Percentiles rank a stretch among this genome's conserved stretches.
Evolutionary conservation across 2,329 filamentous ascomycete species (phyloP).

Genomic region (Hypoxylon sp.): DNA sequence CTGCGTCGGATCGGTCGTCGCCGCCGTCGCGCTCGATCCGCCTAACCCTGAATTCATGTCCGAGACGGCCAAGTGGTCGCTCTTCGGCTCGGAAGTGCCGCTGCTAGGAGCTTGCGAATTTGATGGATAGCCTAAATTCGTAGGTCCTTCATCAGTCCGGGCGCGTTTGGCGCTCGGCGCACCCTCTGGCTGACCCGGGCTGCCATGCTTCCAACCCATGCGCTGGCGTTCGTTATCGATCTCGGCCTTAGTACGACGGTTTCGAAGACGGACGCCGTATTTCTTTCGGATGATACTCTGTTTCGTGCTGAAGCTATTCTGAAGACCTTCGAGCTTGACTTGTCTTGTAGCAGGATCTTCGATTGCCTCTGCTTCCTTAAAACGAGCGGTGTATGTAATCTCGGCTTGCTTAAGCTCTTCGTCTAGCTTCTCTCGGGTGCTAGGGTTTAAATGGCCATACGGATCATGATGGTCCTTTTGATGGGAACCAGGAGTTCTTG

Average conservation of each 20-base stretch:
- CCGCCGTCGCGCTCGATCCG: conserved; percentile 50
- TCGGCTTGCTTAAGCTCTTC: conserved; percentile 59
- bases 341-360: conserved; percentile 54
- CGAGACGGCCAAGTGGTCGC: conserved; percentile 48
- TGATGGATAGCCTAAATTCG: conserved; percentile 2
- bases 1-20: conserved; percentile 47
- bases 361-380: conserved; percentile 60
- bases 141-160: conserved; percentile 45
- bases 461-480: conserved; percentile 55
- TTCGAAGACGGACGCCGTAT: conserved; percentile 69
- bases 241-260: conserved; percentile 63
- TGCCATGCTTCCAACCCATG: conserved; percentile 55
- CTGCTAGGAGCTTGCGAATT: conserved; percentile 16
- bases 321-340: conserved; percentile 59
- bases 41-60: conserved; percentile 51
- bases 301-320: conserved; percentile 69
- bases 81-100: conserved; percentile 23
- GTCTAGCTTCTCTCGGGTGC: conserved; percentile 53
- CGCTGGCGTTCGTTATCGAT: conserved; percentile 63
- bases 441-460: conserved; percentile 61
- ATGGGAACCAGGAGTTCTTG: conserved; percentile 23
- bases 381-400: conserved; percentile 58
- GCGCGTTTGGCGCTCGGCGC: conserved; percentile 51
- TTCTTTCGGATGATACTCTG: conserved; percentile 71
- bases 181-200: conserved; percentile 27